phyloP scores from a whole-genome alignment of 805 yeast species.

The Hemisphaericaspora nanyangensis region DNA sequence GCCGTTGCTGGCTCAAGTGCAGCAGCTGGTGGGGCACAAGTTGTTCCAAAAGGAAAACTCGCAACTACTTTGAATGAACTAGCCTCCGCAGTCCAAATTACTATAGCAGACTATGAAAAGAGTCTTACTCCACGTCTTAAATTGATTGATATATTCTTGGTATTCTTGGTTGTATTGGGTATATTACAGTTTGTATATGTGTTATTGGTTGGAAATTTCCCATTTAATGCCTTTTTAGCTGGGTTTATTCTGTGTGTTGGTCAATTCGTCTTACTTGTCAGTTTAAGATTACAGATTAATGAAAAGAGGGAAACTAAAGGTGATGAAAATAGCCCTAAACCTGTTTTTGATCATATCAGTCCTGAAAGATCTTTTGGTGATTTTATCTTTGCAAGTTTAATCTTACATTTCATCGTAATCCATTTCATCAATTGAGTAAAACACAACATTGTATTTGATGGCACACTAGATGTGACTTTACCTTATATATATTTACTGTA shows the following conservation, averaged over 20 bases:
- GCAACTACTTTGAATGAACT: slow-evolving; percentile 19
- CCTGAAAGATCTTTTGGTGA: slow-evolving; percentile 78
- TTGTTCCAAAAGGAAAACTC: slow-evolving; percentile 7
- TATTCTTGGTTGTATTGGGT: slow-evolving; percentile 71
- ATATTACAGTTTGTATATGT: slow-evolving; percentile 76
- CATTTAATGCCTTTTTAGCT: slow-evolving; percentile 94
- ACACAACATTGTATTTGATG: too few species aligned
- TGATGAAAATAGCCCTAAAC: slow-evolving; percentile 1
- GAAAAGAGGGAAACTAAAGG: slow-evolving; percentile 10
- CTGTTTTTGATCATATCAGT: slow-evolving; percentile 14
- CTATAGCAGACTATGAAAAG: slow-evolving; percentile 30
- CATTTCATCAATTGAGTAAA: slow-evolving; percentile 75
- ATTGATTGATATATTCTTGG: slow-evolving; percentile 75
- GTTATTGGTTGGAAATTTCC: slow-evolving; percentile 78
- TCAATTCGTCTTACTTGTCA: slow-evolving; percentile 85
- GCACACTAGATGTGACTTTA: too few species aligned
- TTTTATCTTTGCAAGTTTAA: slow-evolving; percentile 78
- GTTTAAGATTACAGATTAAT: slow-evolving; percentile 68
- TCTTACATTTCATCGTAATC: slow-evolving; percentile 81
- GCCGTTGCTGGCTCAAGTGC: slow-evolving; percentile 7
- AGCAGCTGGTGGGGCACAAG: not conserved
- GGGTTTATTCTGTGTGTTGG: slow-evolving; percentile 93
- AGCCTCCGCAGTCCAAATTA: slow-evolving; percentile 25
- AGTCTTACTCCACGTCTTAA: slow-evolving; percentile 46
- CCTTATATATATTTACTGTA: too few species aligned